These are phyloP conservation scores for Strigomonas culicis DNA, from an alignment of 208 protist species.

Conservation along the genomic window DNA sequence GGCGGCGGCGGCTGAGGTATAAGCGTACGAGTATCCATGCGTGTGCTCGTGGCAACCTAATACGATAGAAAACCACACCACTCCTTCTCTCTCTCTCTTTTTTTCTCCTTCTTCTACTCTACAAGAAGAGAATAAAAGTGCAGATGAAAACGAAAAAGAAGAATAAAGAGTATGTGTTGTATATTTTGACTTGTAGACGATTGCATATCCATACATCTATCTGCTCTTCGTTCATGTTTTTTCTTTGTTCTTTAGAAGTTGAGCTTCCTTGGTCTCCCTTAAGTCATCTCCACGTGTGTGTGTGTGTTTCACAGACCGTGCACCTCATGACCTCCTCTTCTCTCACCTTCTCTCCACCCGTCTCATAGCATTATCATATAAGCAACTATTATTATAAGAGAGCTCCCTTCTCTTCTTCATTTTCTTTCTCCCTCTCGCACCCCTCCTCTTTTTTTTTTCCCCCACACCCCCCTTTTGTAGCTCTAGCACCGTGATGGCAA, in stretches of 20 bases:
- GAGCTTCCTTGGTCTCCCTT: too few relatives aligned
- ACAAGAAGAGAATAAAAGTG: not conserved
- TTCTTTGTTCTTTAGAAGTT: too few relatives aligned
- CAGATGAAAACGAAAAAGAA: not conserved
- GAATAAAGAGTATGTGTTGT: not conserved
- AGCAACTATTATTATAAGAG: too few relatives aligned
- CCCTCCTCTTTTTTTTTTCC: not conserved
- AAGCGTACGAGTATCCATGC: too few relatives aligned
- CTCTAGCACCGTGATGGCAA: slow-evolving; percentile 21
- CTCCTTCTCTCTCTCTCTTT: not conserved
- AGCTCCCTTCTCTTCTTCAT: not conserved
- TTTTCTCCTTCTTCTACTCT: not conserved
- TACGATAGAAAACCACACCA: too few relatives aligned
- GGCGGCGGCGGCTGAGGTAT: too few relatives aligned
- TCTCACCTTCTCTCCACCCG: slow-evolving; percentile 4
- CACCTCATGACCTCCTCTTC: not conserved
- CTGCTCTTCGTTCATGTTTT: not conserved
- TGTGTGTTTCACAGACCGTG: not conserved
- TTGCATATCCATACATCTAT: not conserved
- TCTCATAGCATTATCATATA: not conserved
- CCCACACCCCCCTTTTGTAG: not conserved
- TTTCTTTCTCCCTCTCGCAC: slow-evolving; percentile 1
- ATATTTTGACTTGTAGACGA: not conserved
- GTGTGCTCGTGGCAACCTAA: too few relatives aligned
- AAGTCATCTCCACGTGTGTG: not conserved